Conservation (phyloP, 169 alveolate species). For the Cryptosporidium parvum region DNA sequence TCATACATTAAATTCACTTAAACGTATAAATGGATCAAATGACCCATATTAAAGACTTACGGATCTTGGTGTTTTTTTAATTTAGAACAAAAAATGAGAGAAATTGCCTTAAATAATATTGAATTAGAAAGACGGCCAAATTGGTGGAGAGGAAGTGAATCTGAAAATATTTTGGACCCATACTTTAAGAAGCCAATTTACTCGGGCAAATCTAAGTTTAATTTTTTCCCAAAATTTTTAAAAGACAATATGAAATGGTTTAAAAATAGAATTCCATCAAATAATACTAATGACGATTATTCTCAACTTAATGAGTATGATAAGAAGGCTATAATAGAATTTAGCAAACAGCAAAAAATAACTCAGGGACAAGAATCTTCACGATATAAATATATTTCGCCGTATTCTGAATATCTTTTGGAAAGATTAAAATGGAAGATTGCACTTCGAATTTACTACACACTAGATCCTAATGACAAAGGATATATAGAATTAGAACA, state of each 20-base stretch:
- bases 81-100: background rate
- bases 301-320: background rate
- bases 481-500: conserved; percentile 42
- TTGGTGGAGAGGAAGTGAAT: conserved; percentile 60
- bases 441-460: conserved; percentile 69
- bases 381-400: conserved; percentile 53
- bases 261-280: background rate
- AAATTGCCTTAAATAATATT: background rate
- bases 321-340: conserved; percentile 6
- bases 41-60: background rate
- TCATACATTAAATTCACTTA: background rate
- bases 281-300: background rate
- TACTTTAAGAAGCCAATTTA: conserved; percentile 53
- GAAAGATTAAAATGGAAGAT: conserved; percentile 69
- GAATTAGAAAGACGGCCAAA: conserved; percentile 18
- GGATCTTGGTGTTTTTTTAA: background rate
- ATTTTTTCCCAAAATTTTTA: conserved; percentile 48
- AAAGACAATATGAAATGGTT: conserved; percentile 37
- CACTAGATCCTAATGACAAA: conserved; percentile 57
- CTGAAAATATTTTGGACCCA: conserved; percentile 37
- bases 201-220: conserved; percentile 46
- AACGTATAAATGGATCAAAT: background rate
- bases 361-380: conserved; percentile 27
- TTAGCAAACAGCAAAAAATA: conserved; percentile 14
- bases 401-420: conserved; percentile 61